Evolutionary conservation across 306 rosid species (phyloP), one percentile per base, ranked within the genome.

Genomic region (Chamaecrista fasciculata): DNA sequence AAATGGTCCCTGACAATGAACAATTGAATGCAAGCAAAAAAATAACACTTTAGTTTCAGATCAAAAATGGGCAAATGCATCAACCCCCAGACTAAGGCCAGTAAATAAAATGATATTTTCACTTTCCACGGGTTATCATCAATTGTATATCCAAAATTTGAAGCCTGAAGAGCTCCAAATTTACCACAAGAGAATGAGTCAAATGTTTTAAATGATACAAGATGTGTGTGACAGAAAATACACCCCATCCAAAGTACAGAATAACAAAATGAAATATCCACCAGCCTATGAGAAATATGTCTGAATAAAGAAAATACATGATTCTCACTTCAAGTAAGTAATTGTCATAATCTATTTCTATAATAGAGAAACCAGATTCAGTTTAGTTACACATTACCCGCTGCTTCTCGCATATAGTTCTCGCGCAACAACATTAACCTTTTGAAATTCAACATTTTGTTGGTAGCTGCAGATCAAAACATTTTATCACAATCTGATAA

Each of bases 401-500:
- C 36, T 71, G 49, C 77, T 24, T 71, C 65, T 65, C 7, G 50
- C 72, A 64, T 44, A 56, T 42, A 77, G 50, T 55, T 77, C 73
- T 36, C 23, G 40, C 34, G 69, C 56, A 43, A 40, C 28, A 53
- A 37, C 77, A 12, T 25, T 46, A 16, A 64, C 73, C 56, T 52
- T 50, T 4, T 5, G 48, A 57, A 75, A 77, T 63, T 63, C 66
- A 47, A 64, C 73, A 47, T 46, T 31, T 20, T 57, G 39, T 26
- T 34, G 53, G 20, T 46, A 20, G 47, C 77, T 77, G 73, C 73
- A 77, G 25, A 57, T 28, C 28, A 70, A 16, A 57, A 42, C 10
- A 25, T 2, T 3, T 43, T 1, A 11, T 56, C 34, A 56, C 5
- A 68, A 51, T 39, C 14, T 31, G 3, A 62, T 5, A 12, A 40